A percentile compares a stretch with the other conserved stretches of the same genome.
Conservation (phyloP, 176 grass and related monocot genomes). For the Neostapfia colusana region DNA sequence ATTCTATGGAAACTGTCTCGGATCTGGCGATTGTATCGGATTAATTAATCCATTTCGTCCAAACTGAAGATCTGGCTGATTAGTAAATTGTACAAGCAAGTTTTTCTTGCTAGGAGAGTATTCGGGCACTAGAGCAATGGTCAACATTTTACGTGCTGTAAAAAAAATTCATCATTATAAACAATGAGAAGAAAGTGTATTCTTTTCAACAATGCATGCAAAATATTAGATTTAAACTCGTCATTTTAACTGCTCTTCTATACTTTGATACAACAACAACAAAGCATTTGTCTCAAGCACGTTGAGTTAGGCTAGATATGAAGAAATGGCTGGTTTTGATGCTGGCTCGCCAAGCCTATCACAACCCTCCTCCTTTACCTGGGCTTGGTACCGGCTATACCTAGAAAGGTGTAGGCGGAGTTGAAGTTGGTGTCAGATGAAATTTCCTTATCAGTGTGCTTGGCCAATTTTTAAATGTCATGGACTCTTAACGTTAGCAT, state of each 20-base stretch:
- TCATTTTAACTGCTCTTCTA: too few species aligned
- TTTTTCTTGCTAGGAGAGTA: neutral
- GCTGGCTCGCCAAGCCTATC: too few species aligned
- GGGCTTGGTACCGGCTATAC: too few species aligned
- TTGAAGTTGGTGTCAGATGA: too few species aligned
- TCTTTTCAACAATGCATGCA: neutral
- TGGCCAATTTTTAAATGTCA: neutral
- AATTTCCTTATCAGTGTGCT: too few species aligned
- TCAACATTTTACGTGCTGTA: neutral
- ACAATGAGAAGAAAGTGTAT: neutral
- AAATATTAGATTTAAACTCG: too few species aligned
- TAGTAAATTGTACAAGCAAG: conserved; percentile 9
- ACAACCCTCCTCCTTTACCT: too few species aligned
- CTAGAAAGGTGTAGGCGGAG: too few species aligned
- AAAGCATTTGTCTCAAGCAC: too few species aligned
- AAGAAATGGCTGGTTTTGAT: too few species aligned
- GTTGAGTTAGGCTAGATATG: too few species aligned
- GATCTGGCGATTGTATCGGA: neutral
- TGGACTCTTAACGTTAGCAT: neutral
- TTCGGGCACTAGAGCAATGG: neutral
- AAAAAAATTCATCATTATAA: neutral
- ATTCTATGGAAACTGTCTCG: neutral
- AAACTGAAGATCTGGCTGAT: neutral
- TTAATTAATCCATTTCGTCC: neutral
- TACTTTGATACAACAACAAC: too few species aligned